Conservation (phyloP, 73 alveolate genomes). For the Uronychia binucleata region DNA sequence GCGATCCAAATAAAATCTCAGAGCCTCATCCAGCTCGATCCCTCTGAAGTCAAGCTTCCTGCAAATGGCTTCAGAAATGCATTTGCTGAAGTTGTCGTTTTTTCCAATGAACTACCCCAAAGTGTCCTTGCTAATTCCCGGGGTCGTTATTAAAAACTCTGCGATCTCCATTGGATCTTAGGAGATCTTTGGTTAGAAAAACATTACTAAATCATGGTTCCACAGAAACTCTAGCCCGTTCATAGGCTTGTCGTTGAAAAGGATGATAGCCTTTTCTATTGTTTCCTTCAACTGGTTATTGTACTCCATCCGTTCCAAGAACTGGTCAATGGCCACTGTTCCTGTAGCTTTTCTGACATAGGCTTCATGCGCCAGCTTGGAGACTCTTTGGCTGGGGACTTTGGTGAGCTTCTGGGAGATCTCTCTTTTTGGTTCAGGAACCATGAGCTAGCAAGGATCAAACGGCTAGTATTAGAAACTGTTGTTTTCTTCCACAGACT, state of each 20-base stretch:
- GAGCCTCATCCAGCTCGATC: constrained; percentile 58
- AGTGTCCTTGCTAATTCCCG: constrained; percentile 68
- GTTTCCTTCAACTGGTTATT: constrained; percentile 27
- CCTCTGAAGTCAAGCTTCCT: constrained; percentile 49
- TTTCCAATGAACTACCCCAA: constrained; percentile 59
- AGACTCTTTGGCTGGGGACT: no score
- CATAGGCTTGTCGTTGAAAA: constrained; percentile 51
- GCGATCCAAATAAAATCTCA: constrained; percentile 58
- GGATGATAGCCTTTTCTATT: constrained; percentile 45
- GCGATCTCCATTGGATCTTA: constrained; percentile 47
- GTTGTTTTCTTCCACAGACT: no score
- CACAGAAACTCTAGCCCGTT: constrained; percentile 41
- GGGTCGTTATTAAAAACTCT: constrained; percentile 55
- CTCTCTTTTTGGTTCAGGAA: background rate
- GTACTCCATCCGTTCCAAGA: constrained; percentile 9
- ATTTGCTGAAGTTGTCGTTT: constrained; percentile 37
- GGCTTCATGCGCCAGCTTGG: no score
- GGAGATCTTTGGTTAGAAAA: background rate
- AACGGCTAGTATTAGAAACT: no score
- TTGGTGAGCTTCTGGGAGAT: background rate
- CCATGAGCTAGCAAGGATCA: background rate
- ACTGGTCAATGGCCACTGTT: background rate
- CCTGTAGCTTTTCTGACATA: background rate
- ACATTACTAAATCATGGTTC: background rate
- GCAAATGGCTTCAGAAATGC: constrained; percentile 57